Base-by-base conservation (phyloP, 257 asterid genomes). In the Thymus mandschuricus region DNA sequence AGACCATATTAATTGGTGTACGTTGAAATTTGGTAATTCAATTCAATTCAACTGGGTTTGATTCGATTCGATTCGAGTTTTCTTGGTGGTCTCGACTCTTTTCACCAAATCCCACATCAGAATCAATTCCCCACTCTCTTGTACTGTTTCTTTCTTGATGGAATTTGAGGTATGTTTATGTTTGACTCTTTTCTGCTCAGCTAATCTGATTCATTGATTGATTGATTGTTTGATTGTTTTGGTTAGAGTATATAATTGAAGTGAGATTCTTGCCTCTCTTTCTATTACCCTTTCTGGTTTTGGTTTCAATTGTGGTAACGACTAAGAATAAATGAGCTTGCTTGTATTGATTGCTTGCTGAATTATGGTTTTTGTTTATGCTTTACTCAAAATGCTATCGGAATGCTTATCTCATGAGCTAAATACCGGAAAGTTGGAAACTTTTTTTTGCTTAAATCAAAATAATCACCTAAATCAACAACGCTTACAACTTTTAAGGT, bases 331-430 rank as follows among this genome's bases (percentile, higher is more conserved):
- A 34, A 28, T 57, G 29, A 76, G 82, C 70, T 78, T 83, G 79
- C 76, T 81, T 68, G 80, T 70, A 58, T 40, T 66, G 44, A 31
- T 73, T 60, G 74, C 76, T 44, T 44, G 8, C 13, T 71, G 75
- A 75, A 72, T 64, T 85, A 70, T 60, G 77, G 75, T 80, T 75
- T 75, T 74, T 68, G 82, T 59, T 79, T 64, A 77, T 81, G 79
- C 89, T 87, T 86, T 86, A 82, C 92, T 85, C 86, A 74, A 79
- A 70, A 76, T 84, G 73, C 81, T 79, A 71, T 84, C 69, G 76
- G 79, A 82, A 61, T 74, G 87, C 68, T 78, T 80, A 75, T 82
- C 52, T 75, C 79, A 60, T 72, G 71, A 75, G 75, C 31, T 1
- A 68, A 58, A 58, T 55, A 60, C 2, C 30, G 40, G 76, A 73